Conservation (phyloP, 2,329 filamentous ascomycete species). For the Aspergillus amoenus region DNA sequence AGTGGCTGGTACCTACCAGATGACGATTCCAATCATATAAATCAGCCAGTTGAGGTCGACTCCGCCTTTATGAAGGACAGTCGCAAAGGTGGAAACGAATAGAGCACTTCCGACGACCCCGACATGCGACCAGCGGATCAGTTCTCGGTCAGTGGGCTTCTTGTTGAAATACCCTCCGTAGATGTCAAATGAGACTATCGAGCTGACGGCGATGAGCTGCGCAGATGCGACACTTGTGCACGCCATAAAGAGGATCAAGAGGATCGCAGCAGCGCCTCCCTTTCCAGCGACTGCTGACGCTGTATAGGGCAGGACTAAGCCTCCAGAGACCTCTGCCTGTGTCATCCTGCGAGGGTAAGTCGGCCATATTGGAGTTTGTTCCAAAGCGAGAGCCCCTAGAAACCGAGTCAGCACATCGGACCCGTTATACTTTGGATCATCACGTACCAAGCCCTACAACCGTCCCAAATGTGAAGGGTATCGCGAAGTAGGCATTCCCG, state of each 20-base stretch:
- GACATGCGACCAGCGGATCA: slow-evolving; percentile 52
- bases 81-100: slow-evolving; percentile 33
- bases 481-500: slow-evolving; percentile 38
- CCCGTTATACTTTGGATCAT: no score
- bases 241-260: slow-evolving; percentile 41
- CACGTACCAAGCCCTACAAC: slow-evolving; percentile 42
- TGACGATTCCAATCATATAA: slow-evolving; percentile 36
- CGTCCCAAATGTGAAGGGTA: slow-evolving; percentile 53
- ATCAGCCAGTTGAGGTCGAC: slow-evolving; percentile 43
- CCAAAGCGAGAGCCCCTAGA: slow-evolving; percentile 41
- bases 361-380: slow-evolving; percentile 49
- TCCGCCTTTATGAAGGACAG: slow-evolving; percentile 22
- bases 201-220: slow-evolving; percentile 53
- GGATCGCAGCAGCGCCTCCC: slow-evolving; percentile 34
- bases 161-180: slow-evolving; percentile 52
- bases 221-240: slow-evolving; percentile 49
- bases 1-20: no score
- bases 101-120: slow-evolving; percentile 50
- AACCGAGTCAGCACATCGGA: no score
- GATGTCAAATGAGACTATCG: slow-evolving; percentile 54
- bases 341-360: slow-evolving; percentile 47
- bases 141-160: slow-evolving; percentile 44
- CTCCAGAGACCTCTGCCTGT: slow-evolving; percentile 30
- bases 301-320: slow-evolving; percentile 34
- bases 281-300: slow-evolving; percentile 39